phyloP scores from a whole-genome alignment of 129 eudicot genomes.

The Scalesia atractyloides region DNA sequence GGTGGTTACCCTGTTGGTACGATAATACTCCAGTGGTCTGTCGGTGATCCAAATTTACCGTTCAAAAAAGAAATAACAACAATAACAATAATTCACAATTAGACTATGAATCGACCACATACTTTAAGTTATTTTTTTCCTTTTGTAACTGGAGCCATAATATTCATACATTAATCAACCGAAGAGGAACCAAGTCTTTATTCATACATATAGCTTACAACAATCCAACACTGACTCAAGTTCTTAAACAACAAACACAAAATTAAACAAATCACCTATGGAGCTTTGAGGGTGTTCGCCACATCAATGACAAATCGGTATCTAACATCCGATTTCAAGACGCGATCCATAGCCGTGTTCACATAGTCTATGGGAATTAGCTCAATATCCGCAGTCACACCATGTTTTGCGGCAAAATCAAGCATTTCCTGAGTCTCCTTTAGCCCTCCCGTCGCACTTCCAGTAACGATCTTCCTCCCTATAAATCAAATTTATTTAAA shows the following conservation, averaged over 20 bases:
- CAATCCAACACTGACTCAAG: not conserved
- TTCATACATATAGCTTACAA: not conserved
- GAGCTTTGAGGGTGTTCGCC: not conserved
- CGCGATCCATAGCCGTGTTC: not conserved
- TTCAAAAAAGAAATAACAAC: too few species aligned
- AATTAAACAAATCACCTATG: not conserved
- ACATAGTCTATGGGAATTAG: slow-evolving; percentile 6
- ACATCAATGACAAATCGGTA: slow-evolving; percentile 5
- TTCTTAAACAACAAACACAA: not conserved
- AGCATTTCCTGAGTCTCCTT: slow-evolving; percentile 18
- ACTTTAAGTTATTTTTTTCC: too few species aligned
- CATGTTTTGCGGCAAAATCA: slow-evolving; percentile 12
- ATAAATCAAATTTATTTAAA: not conserved
- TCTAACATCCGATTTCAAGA: slow-evolving; percentile 13
- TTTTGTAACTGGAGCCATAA: too few species aligned
- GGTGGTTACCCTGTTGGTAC: too few species aligned
- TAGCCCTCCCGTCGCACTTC: not conserved
- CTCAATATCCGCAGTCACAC: slow-evolving; percentile 14
- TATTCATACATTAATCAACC: too few species aligned
- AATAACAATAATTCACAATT: too few species aligned
- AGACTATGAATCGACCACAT: too few species aligned
- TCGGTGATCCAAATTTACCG: too few species aligned
- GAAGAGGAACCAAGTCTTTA: not conserved
- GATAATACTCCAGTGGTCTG: too few species aligned
- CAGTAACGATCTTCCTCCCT: slow-evolving; percentile 13